Conservation (phyloP, 257 asterid genomes). For the Linaria vulgaris region DNA sequence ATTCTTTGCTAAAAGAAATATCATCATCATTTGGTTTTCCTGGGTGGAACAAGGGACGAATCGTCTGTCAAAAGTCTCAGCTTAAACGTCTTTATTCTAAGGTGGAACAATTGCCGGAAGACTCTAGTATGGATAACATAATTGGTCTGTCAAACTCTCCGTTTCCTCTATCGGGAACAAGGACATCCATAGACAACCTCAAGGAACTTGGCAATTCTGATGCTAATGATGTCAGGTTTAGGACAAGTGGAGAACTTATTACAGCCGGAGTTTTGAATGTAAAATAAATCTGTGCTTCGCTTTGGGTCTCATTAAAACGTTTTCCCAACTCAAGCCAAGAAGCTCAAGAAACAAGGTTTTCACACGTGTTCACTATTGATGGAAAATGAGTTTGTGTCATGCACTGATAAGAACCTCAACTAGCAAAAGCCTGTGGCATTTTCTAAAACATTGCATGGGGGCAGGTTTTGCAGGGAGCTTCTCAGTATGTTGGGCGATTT, state of each 20-base stretch:
- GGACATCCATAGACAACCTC: conserved; percentile 30
- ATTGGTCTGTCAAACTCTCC: conserved; percentile 55
- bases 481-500: conserved; percentile 12
- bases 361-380: neutral
- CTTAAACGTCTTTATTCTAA: conserved; percentile 60
- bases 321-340: conserved; percentile 13
- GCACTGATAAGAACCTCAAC: conserved; percentile 23
- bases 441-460: conserved; percentile 6
- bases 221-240: conserved; percentile 27
- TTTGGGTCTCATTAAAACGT: conserved; percentile 19
- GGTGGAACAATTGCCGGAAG: conserved; percentile 43
- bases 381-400: conserved; percentile 23
- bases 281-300: conserved; percentile 18
- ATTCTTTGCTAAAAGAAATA: conserved; percentile 69
- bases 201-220: conserved; percentile 38
- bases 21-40: conserved; percentile 80
- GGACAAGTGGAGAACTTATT: conserved; percentile 53
- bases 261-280: conserved; percentile 52
- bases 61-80: conserved; percentile 77
- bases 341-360: conserved; percentile 14
- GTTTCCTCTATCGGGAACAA: conserved; percentile 42
- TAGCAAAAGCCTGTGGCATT: conserved; percentile 13
- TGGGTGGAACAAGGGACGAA: conserved; percentile 92
- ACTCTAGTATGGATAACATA: conserved; percentile 35
- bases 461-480: conserved; percentile 16